phyloP scores from a whole-genome alignment of 768 basidiomycete genomes.

The Strobilomyces echinocephalus region DNA sequence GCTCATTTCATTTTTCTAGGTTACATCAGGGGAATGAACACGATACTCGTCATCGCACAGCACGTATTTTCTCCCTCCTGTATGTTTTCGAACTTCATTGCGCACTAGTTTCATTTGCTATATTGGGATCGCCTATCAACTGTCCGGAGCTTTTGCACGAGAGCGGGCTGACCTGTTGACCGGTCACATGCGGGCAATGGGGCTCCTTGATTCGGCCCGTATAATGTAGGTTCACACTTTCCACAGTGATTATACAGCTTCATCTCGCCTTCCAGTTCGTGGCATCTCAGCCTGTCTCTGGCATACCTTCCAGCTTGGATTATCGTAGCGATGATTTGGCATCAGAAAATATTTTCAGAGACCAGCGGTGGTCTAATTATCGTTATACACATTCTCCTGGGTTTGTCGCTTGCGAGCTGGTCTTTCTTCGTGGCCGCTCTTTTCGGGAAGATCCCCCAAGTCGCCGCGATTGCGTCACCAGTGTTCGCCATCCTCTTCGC shows the following conservation, averaged over 20 bases:
- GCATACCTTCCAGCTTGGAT: conserved; percentile 78
- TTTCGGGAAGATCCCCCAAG: conserved; percentile 68
- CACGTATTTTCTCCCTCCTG: conserved; percentile 28
- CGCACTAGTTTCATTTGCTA: conserved; percentile 57
- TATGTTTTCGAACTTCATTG: neutral
- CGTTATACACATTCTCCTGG: conserved; percentile 60
- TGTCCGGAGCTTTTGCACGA: conserved; percentile 63
- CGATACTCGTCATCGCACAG: conserved; percentile 64
- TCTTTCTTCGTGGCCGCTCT: conserved; percentile 66
- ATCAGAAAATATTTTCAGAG: conserved; percentile 56
- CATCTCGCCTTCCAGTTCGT: conserved; percentile 34
- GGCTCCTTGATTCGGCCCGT: conserved; percentile 64
- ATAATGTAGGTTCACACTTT: conserved; percentile 40
- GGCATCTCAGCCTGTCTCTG: conserved; percentile 64
- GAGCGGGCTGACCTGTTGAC: conserved; percentile 66
- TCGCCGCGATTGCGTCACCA: conserved; percentile 63
- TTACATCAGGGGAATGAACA: conserved; percentile 58
- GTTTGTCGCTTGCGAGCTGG: conserved; percentile 65
- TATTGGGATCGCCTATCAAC: conserved; percentile 72
- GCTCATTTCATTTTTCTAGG: conserved; percentile 34
- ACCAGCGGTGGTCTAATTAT: conserved; percentile 60
- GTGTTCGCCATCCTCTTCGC: conserved; percentile 64
- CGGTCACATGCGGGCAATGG: conserved; percentile 76
- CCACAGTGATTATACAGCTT: neutral
- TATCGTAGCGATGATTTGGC: conserved; percentile 60